Conservation (phyloP, 257 asterid genomes). For the Cynanchum wilfordii region DNA sequence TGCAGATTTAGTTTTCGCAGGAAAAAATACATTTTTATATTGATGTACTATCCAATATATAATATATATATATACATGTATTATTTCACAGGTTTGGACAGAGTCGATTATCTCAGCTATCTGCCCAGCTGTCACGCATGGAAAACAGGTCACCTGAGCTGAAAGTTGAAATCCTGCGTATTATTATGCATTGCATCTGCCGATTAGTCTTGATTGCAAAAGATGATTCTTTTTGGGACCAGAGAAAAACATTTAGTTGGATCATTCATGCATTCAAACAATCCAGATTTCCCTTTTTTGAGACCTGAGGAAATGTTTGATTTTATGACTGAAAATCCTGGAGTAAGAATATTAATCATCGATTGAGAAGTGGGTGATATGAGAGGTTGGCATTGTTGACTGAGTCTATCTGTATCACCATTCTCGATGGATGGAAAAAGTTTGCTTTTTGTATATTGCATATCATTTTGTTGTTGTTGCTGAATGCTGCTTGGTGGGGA, state of each 20-base stretch:
- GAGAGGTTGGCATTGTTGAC: slow-evolving; percentile 5
- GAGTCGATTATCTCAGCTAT: slow-evolving; percentile 56
- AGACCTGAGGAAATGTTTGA: slow-evolving; percentile 2
- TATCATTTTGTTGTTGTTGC: neutral
- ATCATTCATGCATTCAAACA: slow-evolving; percentile 52
- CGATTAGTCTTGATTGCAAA: neutral
- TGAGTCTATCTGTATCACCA: slow-evolving; percentile 3
- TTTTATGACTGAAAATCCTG: slow-evolving; percentile 11
- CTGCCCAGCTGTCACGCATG: slow-evolving; percentile 55
- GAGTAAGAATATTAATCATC: neutral
- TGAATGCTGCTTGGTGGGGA: slow-evolving; percentile 8
- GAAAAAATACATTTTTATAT: too few relatives aligned
- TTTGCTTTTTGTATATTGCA: neutral
- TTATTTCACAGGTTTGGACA: slow-evolving; percentile 41
- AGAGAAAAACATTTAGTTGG: slow-evolving; percentile 35
- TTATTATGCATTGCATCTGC: neutral
- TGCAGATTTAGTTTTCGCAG: neutral
- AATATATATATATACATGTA: too few relatives aligned
- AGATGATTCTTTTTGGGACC: neutral
- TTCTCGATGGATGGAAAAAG: neutral
- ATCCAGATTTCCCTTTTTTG: slow-evolving; percentile 34
- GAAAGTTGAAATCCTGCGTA: slow-evolving; percentile 3
- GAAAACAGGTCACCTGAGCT: slow-evolving; percentile 32
- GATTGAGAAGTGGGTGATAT: neutral
- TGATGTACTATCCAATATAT: too few relatives aligned